Percentiles rank a stretch among this genome's conserved stretches.
Evolutionary conservation across 768 basidiomycete genomes (phyloP).

Genomic region (Naganishia antarctica): DNA sequence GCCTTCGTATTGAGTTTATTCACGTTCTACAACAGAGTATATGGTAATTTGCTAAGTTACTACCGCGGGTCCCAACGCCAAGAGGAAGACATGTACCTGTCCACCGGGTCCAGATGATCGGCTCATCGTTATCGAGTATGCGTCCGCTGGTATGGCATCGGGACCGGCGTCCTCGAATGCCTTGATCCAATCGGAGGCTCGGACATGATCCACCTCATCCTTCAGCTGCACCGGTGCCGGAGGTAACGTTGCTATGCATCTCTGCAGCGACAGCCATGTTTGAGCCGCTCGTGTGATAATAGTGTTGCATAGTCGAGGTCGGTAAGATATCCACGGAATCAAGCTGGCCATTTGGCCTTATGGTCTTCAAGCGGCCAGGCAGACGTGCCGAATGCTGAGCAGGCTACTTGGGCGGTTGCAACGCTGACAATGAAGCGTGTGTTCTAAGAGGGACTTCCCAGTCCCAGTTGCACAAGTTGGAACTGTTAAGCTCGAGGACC

Average conservation of each 20-base stretch:
- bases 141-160: conserved; percentile 39
- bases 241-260: neutral
- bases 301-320: neutral
- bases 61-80: neutral
- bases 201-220: conserved; percentile 14
- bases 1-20: conserved; percentile 49
- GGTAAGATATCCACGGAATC: neutral
- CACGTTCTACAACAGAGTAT: conserved; percentile 39
- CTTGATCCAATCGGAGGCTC: conserved; percentile 17
- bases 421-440: no score
- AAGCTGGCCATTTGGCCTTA: neutral
- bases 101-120: conserved; percentile 46
- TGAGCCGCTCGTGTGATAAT: neutral
- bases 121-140: conserved; percentile 32
- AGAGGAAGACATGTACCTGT: conserved; percentile 35
- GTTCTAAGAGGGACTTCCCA: no score
- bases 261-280: neutral
- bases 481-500: no score
- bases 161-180: conserved; percentile 20
- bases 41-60: neutral
- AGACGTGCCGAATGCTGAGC: neutral
- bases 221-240: neutral
- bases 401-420: no score
- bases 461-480: no score
- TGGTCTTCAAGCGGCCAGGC: neutral